These are phyloP conservation scores for Physaria fendleri DNA, from an alignment of 345 rosid species.

Conservation along the genomic window DNA sequence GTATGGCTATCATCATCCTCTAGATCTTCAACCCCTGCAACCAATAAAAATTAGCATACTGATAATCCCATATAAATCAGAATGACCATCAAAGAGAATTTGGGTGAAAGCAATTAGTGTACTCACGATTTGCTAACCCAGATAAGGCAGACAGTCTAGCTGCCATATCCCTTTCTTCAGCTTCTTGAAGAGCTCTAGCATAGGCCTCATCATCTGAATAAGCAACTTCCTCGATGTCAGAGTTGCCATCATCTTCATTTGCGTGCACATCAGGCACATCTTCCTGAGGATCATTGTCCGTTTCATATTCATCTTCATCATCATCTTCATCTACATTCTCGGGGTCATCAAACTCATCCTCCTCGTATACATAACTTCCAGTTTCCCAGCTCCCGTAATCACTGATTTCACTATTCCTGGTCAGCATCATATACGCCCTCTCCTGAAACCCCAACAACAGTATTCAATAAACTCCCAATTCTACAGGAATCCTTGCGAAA, in stretches of 20 bases:
- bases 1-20: constrained; percentile 51
- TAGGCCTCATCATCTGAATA: constrained; percentile 80
- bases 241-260: constrained; percentile 33
- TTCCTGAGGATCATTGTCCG: constrained; percentile 40
- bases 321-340: constrained; percentile 51
- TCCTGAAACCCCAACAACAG: constrained; percentile 42
- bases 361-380: constrained; percentile 55
- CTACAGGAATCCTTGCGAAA: neutral
- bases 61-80: neutral
- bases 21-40: constrained; percentile 52
- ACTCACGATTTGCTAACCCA: constrained; percentile 57
- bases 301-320: constrained; percentile 31
- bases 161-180: constrained; percentile 84
- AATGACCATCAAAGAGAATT: neutral
- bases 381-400: constrained; percentile 87
- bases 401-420: constrained; percentile 56
- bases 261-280: constrained; percentile 61
- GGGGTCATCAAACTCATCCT: constrained; percentile 62
- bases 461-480: neutral
- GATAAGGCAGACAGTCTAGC: constrained; percentile 72
- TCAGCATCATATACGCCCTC: constrained; percentile 83
- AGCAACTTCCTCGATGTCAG: constrained; percentile 43
- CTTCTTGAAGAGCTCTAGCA: constrained; percentile 92
- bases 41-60: constrained; percentile 17
- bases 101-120: neutral